These are phyloP conservation scores for Nothopassalora personata DNA, from an alignment of 2,329 filamentous ascomycete species.

Conservation along the genomic window DNA sequence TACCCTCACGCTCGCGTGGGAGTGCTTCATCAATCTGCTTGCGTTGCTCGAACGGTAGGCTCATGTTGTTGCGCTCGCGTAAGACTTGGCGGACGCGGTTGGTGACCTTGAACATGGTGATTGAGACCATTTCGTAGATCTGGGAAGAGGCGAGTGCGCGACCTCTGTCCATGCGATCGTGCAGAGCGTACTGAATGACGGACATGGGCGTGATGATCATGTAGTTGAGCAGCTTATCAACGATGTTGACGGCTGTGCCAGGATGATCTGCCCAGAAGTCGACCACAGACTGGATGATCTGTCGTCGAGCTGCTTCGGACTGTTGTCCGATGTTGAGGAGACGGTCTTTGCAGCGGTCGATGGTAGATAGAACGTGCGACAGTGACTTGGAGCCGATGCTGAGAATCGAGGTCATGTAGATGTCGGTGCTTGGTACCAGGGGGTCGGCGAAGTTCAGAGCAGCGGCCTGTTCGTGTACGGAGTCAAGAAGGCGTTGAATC, in stretches of 20 bases:
- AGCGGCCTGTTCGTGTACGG: conserved; percentile 73
- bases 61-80: conserved; percentile 54
- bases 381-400: conserved; percentile 92
- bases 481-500: conserved; percentile 72
- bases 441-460: conserved; percentile 66
- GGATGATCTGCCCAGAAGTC: conserved; percentile 91
- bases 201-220: conserved; percentile 81
- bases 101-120: conserved; percentile 86
- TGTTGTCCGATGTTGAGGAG: conserved; percentile 72
- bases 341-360: conserved; percentile 88
- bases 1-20: conserved; percentile 63
- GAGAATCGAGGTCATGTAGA: conserved; percentile 88
- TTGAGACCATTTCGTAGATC: conserved; percentile 83
- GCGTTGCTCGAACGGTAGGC: conserved; percentile 52
- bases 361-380: conserved; percentile 90
- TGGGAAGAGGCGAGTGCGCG: conserved; percentile 64
- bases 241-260: conserved; percentile 82
- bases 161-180: conserved; percentile 52
- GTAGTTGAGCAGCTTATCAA: conserved; percentile 97
- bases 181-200: conserved; percentile 85
- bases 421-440: conserved; percentile 81
- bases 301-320: conserved; percentile 69
- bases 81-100: conserved; percentile 78
- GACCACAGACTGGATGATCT: conserved; percentile 88
- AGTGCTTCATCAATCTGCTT: conserved; percentile 61